A percentile compares a stretch with the other conserved stretches of the same genome.
Evolutionary conservation across 306 rosid species (phyloP).

Genomic region (Sesbania bispinosa): DNA sequence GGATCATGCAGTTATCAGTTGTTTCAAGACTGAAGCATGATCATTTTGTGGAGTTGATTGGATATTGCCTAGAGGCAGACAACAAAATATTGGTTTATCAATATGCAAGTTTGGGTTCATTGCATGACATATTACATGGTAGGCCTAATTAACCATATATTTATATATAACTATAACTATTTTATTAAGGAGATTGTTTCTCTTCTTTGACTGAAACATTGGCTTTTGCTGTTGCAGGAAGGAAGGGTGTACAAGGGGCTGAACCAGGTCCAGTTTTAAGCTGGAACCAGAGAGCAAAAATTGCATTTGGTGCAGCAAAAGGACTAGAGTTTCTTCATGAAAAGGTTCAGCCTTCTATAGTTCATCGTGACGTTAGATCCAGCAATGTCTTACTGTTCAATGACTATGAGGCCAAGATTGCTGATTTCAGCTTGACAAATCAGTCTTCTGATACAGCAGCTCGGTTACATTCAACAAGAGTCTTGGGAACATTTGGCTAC

Average conservation of each 20-base stretch:
- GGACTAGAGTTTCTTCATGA: constrained; percentile 93
- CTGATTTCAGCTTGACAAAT: constrained; percentile 86
- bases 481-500: constrained; percentile 96
- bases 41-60: constrained; percentile 80
- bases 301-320: constrained; percentile 94
- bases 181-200: not conserved
- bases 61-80: constrained; percentile 79
- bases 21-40: constrained; percentile 88
- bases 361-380: constrained; percentile 91
- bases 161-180: not conserved
- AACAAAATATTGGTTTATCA: constrained; percentile 81
- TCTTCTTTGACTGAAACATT: constrained; percentile 11
- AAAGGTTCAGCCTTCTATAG: constrained; percentile 85
- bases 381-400: constrained; percentile 88
- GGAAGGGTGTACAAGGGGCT: constrained; percentile 97
- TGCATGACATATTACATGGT: constrained; percentile 96
- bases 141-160: constrained; percentile 8
- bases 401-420: constrained; percentile 68
- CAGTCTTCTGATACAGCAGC: constrained; percentile 95
- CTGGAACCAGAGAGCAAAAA: constrained; percentile 85
- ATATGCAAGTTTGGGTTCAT: constrained; percentile 79
- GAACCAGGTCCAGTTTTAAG: constrained; percentile 87
- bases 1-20: constrained; percentile 63
- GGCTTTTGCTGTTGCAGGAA: constrained; percentile 52
- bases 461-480: constrained; percentile 90